Evolutionary conservation across 495 filamentous ascomycete species (phyloP).

Genomic region (Neurospora sp.): DNA sequence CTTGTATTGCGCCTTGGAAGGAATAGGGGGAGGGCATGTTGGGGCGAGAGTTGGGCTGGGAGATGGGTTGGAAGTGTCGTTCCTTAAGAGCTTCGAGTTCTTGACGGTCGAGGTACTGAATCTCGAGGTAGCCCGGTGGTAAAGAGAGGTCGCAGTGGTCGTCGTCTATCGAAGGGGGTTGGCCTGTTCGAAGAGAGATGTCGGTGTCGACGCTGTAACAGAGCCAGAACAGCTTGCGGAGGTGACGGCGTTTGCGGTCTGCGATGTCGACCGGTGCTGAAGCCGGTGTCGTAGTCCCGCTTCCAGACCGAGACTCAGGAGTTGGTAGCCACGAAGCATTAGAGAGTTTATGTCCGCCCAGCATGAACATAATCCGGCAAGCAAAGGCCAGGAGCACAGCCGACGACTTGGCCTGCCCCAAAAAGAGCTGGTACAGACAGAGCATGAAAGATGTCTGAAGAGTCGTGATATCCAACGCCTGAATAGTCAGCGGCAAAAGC

Average conservation of each 20-base stretch:
- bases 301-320: not conserved
- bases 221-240: constrained; percentile 45
- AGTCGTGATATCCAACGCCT: constrained; percentile 31
- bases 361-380: constrained; percentile 36
- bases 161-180: constrained; percentile 41
- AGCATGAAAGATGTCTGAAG: constrained; percentile 37
- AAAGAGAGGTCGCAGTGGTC: constrained; percentile 46
- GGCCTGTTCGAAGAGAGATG: constrained; percentile 38
- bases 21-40: not conserved
- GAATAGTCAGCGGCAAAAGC: constrained; percentile 30
- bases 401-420: constrained; percentile 36
- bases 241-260: constrained; percentile 13
- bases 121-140: constrained; percentile 35
- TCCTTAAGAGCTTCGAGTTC: not conserved
- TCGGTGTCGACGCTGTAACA: constrained; percentile 45
- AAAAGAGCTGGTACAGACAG: constrained; percentile 32
- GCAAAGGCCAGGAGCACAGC: constrained; percentile 33
- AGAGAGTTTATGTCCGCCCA: constrained; percentile 31
- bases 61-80: not conserved
- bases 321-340: constrained; percentile 3
- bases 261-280: not conserved
- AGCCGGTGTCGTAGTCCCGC: not conserved
- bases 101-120: constrained; percentile 14
- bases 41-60: not conserved
- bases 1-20: too few relatives aligned